Base-by-base conservation (phyloP, 2,329 filamentous ascomycete genomes). In the Pseudocercospora musae region DNA sequence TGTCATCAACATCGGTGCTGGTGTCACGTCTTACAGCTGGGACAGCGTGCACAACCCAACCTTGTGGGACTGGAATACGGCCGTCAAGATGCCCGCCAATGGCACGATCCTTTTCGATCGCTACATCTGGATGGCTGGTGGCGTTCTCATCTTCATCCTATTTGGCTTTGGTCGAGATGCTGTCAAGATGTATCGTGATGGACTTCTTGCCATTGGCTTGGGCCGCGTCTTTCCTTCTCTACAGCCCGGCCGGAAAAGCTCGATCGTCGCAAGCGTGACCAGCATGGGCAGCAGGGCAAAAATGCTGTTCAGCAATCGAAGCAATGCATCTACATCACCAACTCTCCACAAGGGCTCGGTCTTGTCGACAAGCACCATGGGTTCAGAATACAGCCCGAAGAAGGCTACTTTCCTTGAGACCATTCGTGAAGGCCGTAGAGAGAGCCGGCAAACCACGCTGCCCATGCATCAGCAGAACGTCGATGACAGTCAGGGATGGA, bases 81-180 rank as follows among this genome's bases (percentile, higher is more conserved):
- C 87, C 63, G 64, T 79, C 27, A 81, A 80, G 62, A 71, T 82
- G 1, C 79, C 81, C 1, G 76, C 79, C 21, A 40, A 75, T 44
- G 80, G 83, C 37, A 9, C 65, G 1, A 75, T 84, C 42, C 72
- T 78, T 48, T 82, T 82, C 62, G 84, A 88, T 69, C 80, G 82
- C 29, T 90, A 85, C 84, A 78, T 84, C 20, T 80, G 83, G 52
- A 76, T 88, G 9, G 79, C 71, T 0, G 77, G 81, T 3, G 84
- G 83, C 0, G 80, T 84, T 62, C 62, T 86, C 25, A 74, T 85
- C 11, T 89, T 89, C 70, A 57, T 83, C n/a, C 84, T 87, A 69
- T 89, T 89, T 66, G 87, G 88, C 8, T 81, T 86, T 15, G 87
- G 87, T 29, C 78, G 77, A 25, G 87, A 90, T 69, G 87, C 87